Evolutionary conservation across 192 early-diverging fungal genomes (phyloP), one percentile per base, ranked within the genome.

Genomic region (Coemansia sp.): DNA sequence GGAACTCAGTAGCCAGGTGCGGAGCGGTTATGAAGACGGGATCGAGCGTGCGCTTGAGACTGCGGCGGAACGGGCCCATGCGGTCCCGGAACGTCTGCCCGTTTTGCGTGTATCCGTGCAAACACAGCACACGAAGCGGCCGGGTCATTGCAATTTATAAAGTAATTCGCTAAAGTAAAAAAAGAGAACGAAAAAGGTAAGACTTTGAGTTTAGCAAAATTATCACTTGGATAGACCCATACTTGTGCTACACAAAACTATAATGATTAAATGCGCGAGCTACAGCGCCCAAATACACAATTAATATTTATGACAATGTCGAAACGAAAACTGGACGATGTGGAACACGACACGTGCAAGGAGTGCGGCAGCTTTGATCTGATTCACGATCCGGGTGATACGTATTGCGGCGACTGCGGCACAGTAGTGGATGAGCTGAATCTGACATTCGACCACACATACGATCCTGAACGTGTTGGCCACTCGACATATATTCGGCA

Each of bases 61-160:
- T 49, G 8, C 66, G 61, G 1, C 78, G 68, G 50, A 75, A 62
- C 4, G 78, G 62, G 0, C 78, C 78, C 0, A 72, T 81, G 37
- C 75, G 75, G n/a, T 56, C 68, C 4, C 68, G 69, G 57, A 82
- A 82, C 46, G 57, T 64, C 31, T 63, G 20, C 0, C 64, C 80
- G 14, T 64, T 73, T 31, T 82, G 80, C 19, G 68, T 68, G 64
- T 82, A 77, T 2, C 80, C 80, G 55, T 82, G 80, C 48, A 82
- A 57, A 19, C 80, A 82, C 7, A 82, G 74, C 19, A 82, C 68
- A 2, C 64, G 55, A 3, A 66, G 60, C 38, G 26, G 57, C 20
- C 5, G n/a, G 7, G n/a, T 58, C 60, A 48, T 50, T 50, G 23
- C 48, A 25, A 28, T 48, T 60, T n/a, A 14, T 46, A 10, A 10